Evolutionary conservation across 2,329 filamentous ascomycete genomes (phyloP), one percentile per base, ranked within the genome.

Genomic region (Dactylellina sp.): DNA sequence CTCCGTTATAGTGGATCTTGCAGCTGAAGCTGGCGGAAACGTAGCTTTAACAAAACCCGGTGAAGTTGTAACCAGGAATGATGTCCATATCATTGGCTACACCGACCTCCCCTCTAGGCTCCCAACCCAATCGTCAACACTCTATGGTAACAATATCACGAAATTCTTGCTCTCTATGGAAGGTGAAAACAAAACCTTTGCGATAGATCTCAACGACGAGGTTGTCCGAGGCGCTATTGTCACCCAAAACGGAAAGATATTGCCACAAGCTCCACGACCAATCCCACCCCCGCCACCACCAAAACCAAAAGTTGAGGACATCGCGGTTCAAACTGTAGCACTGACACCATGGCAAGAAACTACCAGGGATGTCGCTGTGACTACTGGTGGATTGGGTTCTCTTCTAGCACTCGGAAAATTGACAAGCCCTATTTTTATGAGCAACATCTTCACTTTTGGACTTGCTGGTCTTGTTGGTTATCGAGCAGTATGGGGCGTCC

Each of bases 61-160:
- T 14, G 84, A 94, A 80, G 78, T 95, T 24, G 81, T 86, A 25
- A 86, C 85, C 0, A 89, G 92, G 80, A 88, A 92, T 70, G 92
- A 89, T 78, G 91, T 96, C 57, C 94, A 91, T 57, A 86, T 96
- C 60, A 94, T 96, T 79, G 92, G 91, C 35, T 96, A 96, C 80
- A 96, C 92, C 46, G 92, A 97, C 81, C 85, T 96, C 25, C 92
- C 93, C 0, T 96, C 92, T 32, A 87, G 92, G 49, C 85, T 97
- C 1, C 92, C 93, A 0, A 96, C 92, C 0, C 93, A 97, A 80
- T 92, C 92, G 0, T 96, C 92, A 0, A 96, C 91, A 0, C 83
- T 97, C 18, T 97, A 96, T 81, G 95, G 91, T 1, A 97, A 96
- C 85, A 97, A 97, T 79, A 93, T 96, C 78, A 93, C 89, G 77